phyloP scores from a whole-genome alignment of 2,329 filamentous ascomycete genomes.

The Alternaria metachromatica region DNA sequence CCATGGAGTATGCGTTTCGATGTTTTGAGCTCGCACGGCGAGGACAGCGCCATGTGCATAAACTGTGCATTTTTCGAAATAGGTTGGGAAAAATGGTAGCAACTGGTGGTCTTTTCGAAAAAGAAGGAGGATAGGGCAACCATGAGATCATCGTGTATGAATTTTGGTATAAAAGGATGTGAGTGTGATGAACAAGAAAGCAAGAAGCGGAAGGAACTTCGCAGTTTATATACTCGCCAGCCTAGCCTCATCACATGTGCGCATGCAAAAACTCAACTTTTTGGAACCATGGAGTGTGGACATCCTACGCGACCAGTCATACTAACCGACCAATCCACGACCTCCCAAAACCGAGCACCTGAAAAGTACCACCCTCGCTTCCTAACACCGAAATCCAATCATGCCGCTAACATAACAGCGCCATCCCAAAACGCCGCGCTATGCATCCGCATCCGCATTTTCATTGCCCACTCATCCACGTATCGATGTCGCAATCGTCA shows the following conservation, averaged over 20 bases:
- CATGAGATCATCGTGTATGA: no score
- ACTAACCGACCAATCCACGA: neutral
- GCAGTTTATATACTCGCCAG: neutral
- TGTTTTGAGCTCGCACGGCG: no score
- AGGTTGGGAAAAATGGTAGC: no score
- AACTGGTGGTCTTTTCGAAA: neutral
- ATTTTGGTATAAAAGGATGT: neutral
- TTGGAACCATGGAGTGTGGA: neutral
- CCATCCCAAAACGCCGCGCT: neutral
- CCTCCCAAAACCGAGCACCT: neutral
- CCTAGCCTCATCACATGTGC: neutral
- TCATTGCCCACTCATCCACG: neutral
- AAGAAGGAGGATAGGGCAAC: neutral
- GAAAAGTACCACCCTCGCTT: neutral
- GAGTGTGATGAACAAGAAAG: neutral
- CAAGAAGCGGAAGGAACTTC: neutral
- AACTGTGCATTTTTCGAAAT: no score
- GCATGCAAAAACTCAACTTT: neutral
- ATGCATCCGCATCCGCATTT: neutral
- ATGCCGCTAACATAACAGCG: neutral
- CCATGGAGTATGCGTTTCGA: no score
- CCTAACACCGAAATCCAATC: neutral
- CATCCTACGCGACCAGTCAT: neutral
- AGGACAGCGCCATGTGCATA: no score
- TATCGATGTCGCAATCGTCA: neutral